Conservation (phyloP, 495 filamentous ascomycete species). For the Xanthoparmelia taractica region DNA sequence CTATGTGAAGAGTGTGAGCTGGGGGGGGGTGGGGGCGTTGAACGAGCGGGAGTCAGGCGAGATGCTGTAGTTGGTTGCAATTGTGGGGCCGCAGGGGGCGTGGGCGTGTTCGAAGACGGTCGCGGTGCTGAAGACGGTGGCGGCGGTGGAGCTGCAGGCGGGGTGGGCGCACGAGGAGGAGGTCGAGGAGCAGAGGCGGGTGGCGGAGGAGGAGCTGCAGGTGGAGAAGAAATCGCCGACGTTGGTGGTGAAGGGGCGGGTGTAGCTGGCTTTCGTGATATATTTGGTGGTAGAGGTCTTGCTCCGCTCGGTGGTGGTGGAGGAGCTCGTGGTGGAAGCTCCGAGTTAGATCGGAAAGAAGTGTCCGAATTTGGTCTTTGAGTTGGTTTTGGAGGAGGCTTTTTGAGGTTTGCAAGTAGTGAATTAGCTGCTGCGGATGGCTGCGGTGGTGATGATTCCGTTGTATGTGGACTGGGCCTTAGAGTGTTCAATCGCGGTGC, state of each 20-base stretch:
- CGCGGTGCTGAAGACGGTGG: slow-evolving; percentile 40
- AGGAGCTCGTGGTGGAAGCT: slow-evolving; percentile 54
- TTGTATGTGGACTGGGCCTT: slow-evolving; percentile 49
- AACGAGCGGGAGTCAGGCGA: slow-evolving; percentile 37
- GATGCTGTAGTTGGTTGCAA: slow-evolving; percentile 32
- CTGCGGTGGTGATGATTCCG: slow-evolving; percentile 43
- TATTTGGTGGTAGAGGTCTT: slow-evolving; percentile 44
- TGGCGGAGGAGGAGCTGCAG: slow-evolving; percentile 38
- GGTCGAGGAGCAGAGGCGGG: slow-evolving; percentile 35
- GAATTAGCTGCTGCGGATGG: slow-evolving; percentile 40
- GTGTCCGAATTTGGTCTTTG: slow-evolving; percentile 47
- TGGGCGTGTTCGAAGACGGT: slow-evolving; percentile 35
- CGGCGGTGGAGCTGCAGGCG: slow-evolving; percentile 38
- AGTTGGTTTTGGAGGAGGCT: slow-evolving; percentile 44
- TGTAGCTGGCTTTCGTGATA: slow-evolving; percentile 56
- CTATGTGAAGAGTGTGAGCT: slow-evolving; percentile 20
- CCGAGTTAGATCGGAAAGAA: slow-evolving; percentile 35
- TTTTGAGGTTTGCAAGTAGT: slow-evolving; percentile 53
- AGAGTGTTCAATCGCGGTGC: slow-evolving; percentile 29
- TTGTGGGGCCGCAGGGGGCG: slow-evolving; percentile 37
- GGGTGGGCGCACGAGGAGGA: slow-evolving; percentile 30
- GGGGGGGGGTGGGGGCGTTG: slow-evolving; percentile 37
- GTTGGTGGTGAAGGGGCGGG: slow-evolving; percentile 37
- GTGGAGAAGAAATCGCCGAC: slow-evolving; percentile 35
- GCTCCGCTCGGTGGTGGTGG: slow-evolving; percentile 52